Evolutionary conservation across 805 yeast species (phyloP).

Genomic region (Starmera caribaea): DNA sequence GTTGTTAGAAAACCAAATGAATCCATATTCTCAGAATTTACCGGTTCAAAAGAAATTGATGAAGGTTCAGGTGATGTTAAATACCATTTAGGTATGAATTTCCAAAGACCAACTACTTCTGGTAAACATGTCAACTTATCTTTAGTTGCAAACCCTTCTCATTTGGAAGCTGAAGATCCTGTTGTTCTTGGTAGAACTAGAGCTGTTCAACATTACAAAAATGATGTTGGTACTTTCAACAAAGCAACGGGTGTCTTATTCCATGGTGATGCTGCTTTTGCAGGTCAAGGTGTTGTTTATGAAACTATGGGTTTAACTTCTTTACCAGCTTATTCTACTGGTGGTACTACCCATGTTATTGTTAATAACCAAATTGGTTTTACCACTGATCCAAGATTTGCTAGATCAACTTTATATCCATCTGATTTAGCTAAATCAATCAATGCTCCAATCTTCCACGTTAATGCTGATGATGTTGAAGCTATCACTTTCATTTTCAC

Average conservation of each 20-base stretch:
- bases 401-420: constrained; percentile 97
- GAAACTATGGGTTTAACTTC: constrained; percentile 94
- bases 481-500: constrained; percentile 85
- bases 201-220: constrained; percentile 87
- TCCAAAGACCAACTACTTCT: constrained; percentile 96
- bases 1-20: constrained; percentile 98
- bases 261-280: constrained; percentile 99
- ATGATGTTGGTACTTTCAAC: constrained; percentile 70
- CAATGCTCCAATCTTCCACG: constrained; percentile 99
- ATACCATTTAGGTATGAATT: constrained; percentile 98
- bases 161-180: constrained; percentile 98
- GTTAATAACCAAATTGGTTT: constrained; percentile 98
- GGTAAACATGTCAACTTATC: constrained; percentile 93
- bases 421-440: constrained; percentile 94
- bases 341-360: constrained; percentile 95
- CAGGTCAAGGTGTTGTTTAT: constrained; percentile 98
- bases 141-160: constrained; percentile 97
- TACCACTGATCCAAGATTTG: constrained; percentile 96
- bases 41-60: constrained; percentile 82
- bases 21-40: constrained; percentile 92
- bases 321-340: constrained; percentile 92
- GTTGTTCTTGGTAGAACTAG: constrained; percentile 97
- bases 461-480: constrained; percentile 96
- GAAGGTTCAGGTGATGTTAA: constrained; percentile 99
- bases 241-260: constrained; percentile 88